Evolutionary conservation across 106 monocot genomes (phyloP).

Genomic region (Platanthera zijinensis): DNA sequence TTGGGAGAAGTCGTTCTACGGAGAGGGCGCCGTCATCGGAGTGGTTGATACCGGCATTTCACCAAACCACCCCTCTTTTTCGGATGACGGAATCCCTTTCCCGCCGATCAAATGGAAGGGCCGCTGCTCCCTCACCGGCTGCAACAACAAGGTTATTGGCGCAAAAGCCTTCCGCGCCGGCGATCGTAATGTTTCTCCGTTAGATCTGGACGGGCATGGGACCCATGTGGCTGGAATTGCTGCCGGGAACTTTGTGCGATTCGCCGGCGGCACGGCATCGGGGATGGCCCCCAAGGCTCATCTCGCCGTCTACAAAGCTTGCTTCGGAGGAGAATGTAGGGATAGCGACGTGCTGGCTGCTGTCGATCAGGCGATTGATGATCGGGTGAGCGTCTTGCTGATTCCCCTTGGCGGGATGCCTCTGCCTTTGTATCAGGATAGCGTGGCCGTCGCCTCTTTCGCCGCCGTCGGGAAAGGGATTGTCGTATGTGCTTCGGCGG

Average conservation of each 20-base stretch:
- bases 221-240: constrained; percentile 33
- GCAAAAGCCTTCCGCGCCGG: constrained; percentile 14
- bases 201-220: constrained; percentile 34
- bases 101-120: constrained; percentile 31
- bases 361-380: constrained; percentile 23
- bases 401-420: constrained; percentile 13
- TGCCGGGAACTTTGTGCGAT: constrained; percentile 20
- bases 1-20: constrained; percentile 8
- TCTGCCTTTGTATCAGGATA: not conserved
- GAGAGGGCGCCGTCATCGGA: constrained; percentile 31
- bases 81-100: constrained; percentile 11
- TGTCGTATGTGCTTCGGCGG: constrained; percentile 19
- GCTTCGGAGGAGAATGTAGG: not conserved
- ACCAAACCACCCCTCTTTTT: constrained; percentile 24
- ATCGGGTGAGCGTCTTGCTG: constrained; percentile 34
- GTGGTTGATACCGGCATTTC: constrained; percentile 20
- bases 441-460: constrained; percentile 22
- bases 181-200: not conserved
- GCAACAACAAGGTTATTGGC: constrained; percentile 57
- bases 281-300: constrained; percentile 28
- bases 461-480: constrained; percentile 21
- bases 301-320: constrained; percentile 32
- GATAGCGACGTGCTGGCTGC: constrained; percentile 12
- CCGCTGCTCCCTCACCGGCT: constrained; percentile 17
- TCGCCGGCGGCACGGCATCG: constrained; percentile 11